phyloP scores from a whole-genome alignment of 2,329 filamentous ascomycete species.

The Talaromyces sp. region DNA sequence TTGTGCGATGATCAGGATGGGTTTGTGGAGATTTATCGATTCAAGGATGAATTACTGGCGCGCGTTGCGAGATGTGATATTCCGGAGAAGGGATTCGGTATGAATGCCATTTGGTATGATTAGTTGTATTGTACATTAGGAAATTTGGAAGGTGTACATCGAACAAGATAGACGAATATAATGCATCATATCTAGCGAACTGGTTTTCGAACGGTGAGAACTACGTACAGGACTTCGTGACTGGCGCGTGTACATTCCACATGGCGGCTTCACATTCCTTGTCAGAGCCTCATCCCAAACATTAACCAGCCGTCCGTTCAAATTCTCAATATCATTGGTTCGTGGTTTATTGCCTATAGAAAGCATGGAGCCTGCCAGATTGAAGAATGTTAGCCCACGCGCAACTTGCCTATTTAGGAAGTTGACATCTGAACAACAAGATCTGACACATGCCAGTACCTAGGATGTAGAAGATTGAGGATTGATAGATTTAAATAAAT shows the following conservation, averaged over 20 bases:
- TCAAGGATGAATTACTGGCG: constrained; percentile 74
- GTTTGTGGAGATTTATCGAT: constrained; percentile 81
- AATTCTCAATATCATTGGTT: background rate
- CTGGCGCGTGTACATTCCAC: constrained; percentile 1
- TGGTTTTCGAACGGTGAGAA: background rate
- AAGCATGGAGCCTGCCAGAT: background rate
- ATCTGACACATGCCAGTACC: too few relatives aligned
- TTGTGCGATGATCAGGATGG: constrained; percentile 84
- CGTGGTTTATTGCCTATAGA: background rate
- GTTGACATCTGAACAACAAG: background rate
- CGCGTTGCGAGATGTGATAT: constrained; percentile 72
- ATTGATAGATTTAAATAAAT: background rate
- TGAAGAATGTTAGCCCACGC: background rate
- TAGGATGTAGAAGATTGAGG: too few relatives aligned
- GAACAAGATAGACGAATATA: background rate
- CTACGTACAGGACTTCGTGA: background rate
- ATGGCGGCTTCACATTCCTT: constrained; percentile 7
- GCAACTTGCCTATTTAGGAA: background rate
- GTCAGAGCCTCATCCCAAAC: background rate
- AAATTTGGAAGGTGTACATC: background rate
- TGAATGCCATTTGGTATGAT: constrained; percentile 97
- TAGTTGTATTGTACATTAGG: constrained; percentile 28
- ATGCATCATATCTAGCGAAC: background rate
- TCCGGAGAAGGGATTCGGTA: constrained; percentile 83
- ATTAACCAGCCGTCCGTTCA: background rate